Evolutionary conservation across 2,329 filamentous ascomycete species (phyloP).

Genomic region (Colletotrichum spaethianum): DNA sequence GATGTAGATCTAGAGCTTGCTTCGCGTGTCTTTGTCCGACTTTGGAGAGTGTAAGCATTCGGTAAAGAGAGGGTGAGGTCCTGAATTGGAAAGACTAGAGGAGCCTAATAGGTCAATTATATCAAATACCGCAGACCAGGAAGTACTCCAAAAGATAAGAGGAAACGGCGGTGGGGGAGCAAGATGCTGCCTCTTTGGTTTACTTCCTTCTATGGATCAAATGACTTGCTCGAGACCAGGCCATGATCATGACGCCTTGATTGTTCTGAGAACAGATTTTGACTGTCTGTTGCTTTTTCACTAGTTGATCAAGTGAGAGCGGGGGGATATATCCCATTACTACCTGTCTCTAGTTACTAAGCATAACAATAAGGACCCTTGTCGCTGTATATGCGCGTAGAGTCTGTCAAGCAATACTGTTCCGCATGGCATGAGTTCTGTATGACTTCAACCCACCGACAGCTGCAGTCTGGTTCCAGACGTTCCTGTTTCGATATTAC

Average conservation of each 20-base stretch:
- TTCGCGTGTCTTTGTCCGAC: neutral
- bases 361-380: neutral
- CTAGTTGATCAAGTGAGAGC: too few species aligned
- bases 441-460: neutral
- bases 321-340: too few species aligned
- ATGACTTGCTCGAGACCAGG: neutral
- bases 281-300: too few species aligned
- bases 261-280: too few species aligned
- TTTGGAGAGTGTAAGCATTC: neutral
- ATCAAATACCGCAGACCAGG: too few species aligned
- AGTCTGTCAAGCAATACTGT: neutral
- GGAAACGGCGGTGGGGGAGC: neutral
- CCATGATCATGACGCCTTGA: too few species aligned
- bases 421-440: too few species aligned
- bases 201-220: too few species aligned
- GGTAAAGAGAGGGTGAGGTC: neutral
- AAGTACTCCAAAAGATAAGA: neutral
- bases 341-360: neutral
- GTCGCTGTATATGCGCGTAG: too few species aligned
- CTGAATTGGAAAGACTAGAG: neutral
- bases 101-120: too few species aligned
- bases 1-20: neutral
- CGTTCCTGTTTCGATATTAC: neutral
- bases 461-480: constrained; percentile 12
- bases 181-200: neutral